Evolutionary conservation across 192 early-diverging fungal genomes (phyloP), one percentile per base, ranked within the genome.

Genomic region (Gonapodya prolifera): DNA sequence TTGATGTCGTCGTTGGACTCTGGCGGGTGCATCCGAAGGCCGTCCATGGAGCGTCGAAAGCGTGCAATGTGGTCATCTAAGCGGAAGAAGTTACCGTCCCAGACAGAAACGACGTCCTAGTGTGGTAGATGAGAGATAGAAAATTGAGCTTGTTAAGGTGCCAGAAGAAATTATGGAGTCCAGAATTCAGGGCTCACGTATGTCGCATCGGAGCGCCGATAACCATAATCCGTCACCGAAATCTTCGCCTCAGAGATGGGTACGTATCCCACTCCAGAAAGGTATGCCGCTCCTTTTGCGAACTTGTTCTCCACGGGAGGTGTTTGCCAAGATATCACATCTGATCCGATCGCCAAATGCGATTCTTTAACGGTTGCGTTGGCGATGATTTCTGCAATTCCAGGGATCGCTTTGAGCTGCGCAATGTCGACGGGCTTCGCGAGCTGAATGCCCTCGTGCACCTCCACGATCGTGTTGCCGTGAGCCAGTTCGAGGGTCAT

Each of bases 171-270:
- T 23, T 61, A 16, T 61, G 45, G 45, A 61, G 45, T 23, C 23
- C 23, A 23, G 45, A 61, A 61, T 23, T 61, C n/a, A 23, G 8
- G 23, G 45, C 45, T 61, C 45, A 61, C 45, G 31, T 73, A 73
- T 8, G 71, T 73, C 71, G 29, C 71, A 73, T 73, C 71, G 8
- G 71, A 73, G 18, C 71, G 16, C 8, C 18, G 16, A 32, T 30
- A 73, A 73, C 18, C 71, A 18, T 13, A 73, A 32, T 73, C 71
- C 71, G 71, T 73, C 31, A 73, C 18, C 8, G 71, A 73, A 32
- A 73, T 16, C 71, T 73, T 73, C 13, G 71, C 71, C 31, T 73
- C 71, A 8, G 28, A 18, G 32, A 73, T 16, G 18, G 71, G 71
- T 2, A 73, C 71, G 18, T 30, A 30, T 8, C 45, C 45, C 31